These are phyloP conservation scores for Pistacia vera DNA, from an alignment of 345 rosid species.

Conservation along the genomic window DNA sequence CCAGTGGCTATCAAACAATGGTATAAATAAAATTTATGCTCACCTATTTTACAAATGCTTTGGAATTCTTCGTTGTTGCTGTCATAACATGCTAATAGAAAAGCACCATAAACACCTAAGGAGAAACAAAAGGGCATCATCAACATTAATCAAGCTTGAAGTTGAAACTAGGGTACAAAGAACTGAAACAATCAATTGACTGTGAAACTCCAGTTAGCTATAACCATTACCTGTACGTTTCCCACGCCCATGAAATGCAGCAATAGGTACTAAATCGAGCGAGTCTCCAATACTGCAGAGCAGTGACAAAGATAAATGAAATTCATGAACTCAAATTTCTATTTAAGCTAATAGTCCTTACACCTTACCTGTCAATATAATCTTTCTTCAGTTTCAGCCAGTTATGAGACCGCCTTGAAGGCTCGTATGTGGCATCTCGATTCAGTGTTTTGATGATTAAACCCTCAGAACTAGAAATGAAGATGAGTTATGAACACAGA, in stretches of 20 bases:
- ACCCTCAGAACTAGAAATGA: conserved; percentile 86
- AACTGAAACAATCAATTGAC: conserved; percentile 4
- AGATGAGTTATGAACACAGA: conserved; percentile 11
- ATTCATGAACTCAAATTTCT: not conserved
- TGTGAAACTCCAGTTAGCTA: conserved; percentile 1
- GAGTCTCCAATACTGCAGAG: conserved; percentile 85
- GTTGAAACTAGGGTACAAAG: conserved; percentile 7
- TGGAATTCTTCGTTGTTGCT: conserved; percentile 76
- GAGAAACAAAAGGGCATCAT: conserved; percentile 22
- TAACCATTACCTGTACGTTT: conserved; percentile 72
- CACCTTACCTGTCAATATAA: conserved; percentile 79
- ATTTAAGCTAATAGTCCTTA: not conserved
- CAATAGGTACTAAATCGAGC: conserved; percentile 94
- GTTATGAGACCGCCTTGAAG: conserved; percentile 86
- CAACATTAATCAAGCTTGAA: conserved; percentile 17
- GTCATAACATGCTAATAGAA: conserved; percentile 94
- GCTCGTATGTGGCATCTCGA: conserved; percentile 96
- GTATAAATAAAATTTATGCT: conserved; percentile 24
- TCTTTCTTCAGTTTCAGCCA: conserved; percentile 98
- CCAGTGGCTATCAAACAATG: conserved; percentile 6
- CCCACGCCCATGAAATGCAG: conserved; percentile 95
- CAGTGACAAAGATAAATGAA: conserved; percentile 13
- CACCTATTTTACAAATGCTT: conserved; percentile 94
- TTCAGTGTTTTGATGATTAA: conserved; percentile 88
- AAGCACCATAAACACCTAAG: conserved; percentile 89